phyloP scores from a whole-genome alignment of 1,139 yeast genomes.

The Geotrichum klebahnii region DNA sequence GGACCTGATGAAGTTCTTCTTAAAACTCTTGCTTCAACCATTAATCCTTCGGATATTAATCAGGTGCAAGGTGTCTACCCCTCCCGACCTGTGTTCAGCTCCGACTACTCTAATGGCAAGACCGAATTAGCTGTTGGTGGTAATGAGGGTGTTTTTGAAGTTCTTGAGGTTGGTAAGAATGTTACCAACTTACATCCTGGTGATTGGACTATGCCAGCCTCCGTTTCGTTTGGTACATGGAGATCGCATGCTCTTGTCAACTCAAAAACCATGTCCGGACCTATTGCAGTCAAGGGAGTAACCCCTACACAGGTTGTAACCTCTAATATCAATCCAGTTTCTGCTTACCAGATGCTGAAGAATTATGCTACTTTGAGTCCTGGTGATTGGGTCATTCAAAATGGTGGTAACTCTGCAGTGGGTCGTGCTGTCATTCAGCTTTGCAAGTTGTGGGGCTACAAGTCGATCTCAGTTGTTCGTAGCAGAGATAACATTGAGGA shows the following conservation, averaged over 20 bases:
- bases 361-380: constrained; percentile 57
- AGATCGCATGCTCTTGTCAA: constrained; percentile 60
- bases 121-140: constrained; percentile 79
- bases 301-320: constrained; percentile 18
- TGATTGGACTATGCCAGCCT: constrained; percentile 89
- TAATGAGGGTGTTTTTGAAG: constrained; percentile 89
- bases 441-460: constrained; percentile 70
- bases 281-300: constrained; percentile 6
- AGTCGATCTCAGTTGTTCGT: constrained; percentile 83
- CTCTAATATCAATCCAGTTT: constrained; percentile 72
- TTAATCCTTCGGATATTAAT: constrained; percentile 88
- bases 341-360: constrained; percentile 86
- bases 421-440: constrained; percentile 92
- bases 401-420: constrained; percentile 94
- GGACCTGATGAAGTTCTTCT: constrained; percentile 48
- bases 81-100: constrained; percentile 62
- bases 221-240: constrained; percentile 90
- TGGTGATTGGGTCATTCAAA: constrained; percentile 93
- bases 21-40: constrained; percentile 75
- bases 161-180: constrained; percentile 61
- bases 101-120: constrained; percentile 47
- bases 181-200: constrained; percentile 53
- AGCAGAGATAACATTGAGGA: constrained; percentile 71
- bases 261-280: not conserved
- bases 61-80: constrained; percentile 94